Base-by-base conservation (phyloP, 352 stramenopile species). In the Lagenidium giganteum region DNA sequence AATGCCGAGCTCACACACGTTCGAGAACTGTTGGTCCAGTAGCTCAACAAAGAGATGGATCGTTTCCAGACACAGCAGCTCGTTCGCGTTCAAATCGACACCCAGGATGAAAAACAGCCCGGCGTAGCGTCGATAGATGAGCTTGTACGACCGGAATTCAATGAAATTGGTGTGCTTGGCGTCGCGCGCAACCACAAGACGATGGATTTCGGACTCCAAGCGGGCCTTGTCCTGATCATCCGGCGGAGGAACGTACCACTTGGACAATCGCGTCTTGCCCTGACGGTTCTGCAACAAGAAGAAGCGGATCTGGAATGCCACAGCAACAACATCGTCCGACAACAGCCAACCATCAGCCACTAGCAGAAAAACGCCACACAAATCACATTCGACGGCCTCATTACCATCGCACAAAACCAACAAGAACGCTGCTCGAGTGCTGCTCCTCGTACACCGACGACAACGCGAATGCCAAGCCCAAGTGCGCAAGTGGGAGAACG, bases 41-140 rank as follows among this genome's bases (percentile, higher is more conserved):
- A 98, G 58, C 80, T 99, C 96, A 5, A 99, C 96, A 63, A 98
- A 98, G 6, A 92, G 75, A 67, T 99, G 96, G 60, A 99, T 98
- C 9, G 88, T 98, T 71, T 99, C 96, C 46, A 99, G 83, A 46
- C 92, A 97, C 17, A 95, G 76, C 41, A 99, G 76, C 70, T 99
- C 96, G 69, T 99, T 99, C 57, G 98, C 96, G 22, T 64, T 66
- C 5, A 98, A 64, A 67, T 98, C 95, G 17, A 98, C 92, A 13
- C 93, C 94, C 50, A 98, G 77, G 23, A 97, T 98, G 64, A 99
- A 99, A 71, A 98, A 99, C 26, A 99, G 81, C 8, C 94, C 95
- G 5, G 96, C 96, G 64, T 99, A 99, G 60, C 96, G 81, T 45
- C 96, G 79, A 67, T 99, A 99, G 52, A 99, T 98, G 38, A 99